Base-by-base conservation (phyloP, 2,329 filamentous ascomycete species). In the Phaeomoniella chlamydospora region DNA sequence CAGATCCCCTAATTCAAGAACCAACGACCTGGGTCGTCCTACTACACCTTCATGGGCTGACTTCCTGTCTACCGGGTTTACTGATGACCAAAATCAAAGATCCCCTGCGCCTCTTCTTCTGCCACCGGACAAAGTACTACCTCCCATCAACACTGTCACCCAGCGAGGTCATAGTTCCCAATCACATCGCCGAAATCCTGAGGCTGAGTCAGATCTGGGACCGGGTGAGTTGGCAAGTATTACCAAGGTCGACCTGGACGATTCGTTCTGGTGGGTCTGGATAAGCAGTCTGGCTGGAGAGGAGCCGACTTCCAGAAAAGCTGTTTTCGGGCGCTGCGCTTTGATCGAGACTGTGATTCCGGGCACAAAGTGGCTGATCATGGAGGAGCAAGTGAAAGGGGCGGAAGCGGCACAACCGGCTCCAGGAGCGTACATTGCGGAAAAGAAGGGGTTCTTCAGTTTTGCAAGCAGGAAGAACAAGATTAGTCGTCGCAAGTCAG, bases 241-340 rank as follows among this genome's bases (percentile, higher is more conserved):
- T 51, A 81, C 74, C 15, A 72, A 72, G 26, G 73, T 96, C 39
- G 79, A 90, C 43, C 67, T 98, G 4, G 90, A 98, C 48, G 88
- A 96, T 54, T 80, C 86, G 1, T 98, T 98, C 57, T 98, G 90
- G 90, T 96, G 90, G 88, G 90, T 96, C 3, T 98, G 90, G 90
- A 96, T 98, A 70, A 92, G 77, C 47, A 96, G 88, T 66, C 64
- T 98, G 49, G 86, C 88, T 2, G 81, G 77, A 1, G 90, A 98
- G 50, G 90, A 98, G 60, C 82, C 87, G 0, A 59, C 76, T 0
- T 71, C 79, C 33, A 76, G 90, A 41, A 98, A 98, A 55, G 80
- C 87, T 4, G 85, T 87, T 1, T 98, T 98, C 54, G 90, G 90
- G 26, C 74, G 90, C 43, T 98, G 90, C 51, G 85, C 90, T 14